Conservation (phyloP, 2,329 filamentous ascomycete genomes). For the Aspergillus carbonarius region DNA sequence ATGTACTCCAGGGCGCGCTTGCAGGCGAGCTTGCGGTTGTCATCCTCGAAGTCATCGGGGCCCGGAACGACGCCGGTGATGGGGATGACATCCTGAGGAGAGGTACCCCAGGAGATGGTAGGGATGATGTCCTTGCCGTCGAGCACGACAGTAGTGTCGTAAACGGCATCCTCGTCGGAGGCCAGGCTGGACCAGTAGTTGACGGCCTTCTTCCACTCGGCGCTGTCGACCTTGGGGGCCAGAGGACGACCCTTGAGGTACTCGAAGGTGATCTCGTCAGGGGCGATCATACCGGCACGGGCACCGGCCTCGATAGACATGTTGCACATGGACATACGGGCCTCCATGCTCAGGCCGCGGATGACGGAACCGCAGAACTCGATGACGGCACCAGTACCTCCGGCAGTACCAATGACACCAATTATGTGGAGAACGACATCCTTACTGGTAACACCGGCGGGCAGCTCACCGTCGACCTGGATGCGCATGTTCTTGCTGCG, state of each 20-base stretch:
- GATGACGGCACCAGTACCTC: conserved; percentile 90
- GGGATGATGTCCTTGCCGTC: conserved; percentile 90
- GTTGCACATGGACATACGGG: conserved; percentile 98
- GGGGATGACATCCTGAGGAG: conserved; percentile 91
- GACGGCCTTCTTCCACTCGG: conserved; percentile 85
- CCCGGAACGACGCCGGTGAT: conserved; percentile 90
- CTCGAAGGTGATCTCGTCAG: conserved; percentile 89
- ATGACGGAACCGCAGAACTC: conserved; percentile 98
- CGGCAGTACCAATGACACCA: conserved; percentile 89
- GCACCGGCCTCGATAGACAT: conserved; percentile 98
- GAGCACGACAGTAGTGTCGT: conserved; percentile 84
- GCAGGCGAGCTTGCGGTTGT: conserved; percentile 76
- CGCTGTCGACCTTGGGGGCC: conserved; percentile 77
- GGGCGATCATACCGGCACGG: conserved; percentile 93
- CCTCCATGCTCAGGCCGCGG: conserved; percentile 86
- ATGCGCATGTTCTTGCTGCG: conserved; percentile 99
- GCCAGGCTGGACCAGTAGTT: conserved; percentile 84
- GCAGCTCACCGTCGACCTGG: conserved; percentile 86
- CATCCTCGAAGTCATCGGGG: conserved; percentile 79
- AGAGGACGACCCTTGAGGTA: conserved; percentile 91
- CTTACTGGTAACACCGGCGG: conserved; percentile 91
- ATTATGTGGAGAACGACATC: conserved; percentile 93
- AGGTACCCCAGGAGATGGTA: conserved; percentile 95
- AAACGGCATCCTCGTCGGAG: conserved; percentile 85
- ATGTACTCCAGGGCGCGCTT: conserved; percentile 90